Base-by-base conservation (phyloP, 2,329 filamentous ascomycete genomes). In the Tolypocladium nubicola region DNA sequence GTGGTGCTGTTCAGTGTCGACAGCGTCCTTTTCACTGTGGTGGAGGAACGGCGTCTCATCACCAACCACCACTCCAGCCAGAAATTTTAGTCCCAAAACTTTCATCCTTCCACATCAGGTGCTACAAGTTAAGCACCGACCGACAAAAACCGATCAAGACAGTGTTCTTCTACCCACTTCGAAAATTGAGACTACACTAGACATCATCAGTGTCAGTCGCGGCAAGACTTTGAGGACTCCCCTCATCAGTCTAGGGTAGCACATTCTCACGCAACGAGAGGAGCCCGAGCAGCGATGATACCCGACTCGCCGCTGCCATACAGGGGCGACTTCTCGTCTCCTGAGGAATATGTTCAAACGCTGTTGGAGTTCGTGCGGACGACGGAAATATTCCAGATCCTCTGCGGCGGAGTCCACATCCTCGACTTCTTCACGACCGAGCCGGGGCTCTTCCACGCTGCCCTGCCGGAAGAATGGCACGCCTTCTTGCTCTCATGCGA, bases 371-470 rank as follows among this genome's bases (percentile, higher is more conserved):
- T 97, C 66, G 82, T 86, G 1, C 85, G 85, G 7, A 85, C 84
- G 2, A 89, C 88, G 52, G 82, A 86, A 56, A 78, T 90, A 1
- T 91, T 97, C 64, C 88, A 90, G 62, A 90, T 89, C 33, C 79
- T 99, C n/a, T 96, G 91, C 68, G 94, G 94, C 56, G 92, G 93
- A n/a, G 89, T 97, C 1, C 94, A 99, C 68, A 92, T 99, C 61
- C 80, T 97, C 57, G 94, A 99, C 70, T 97, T 99, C 73, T 90
- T 97, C 74, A 97, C 91, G 2, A 83, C 84, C 47, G 83, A 90
- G 53, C 89, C 90, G 6, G 88, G 90, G 61, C 79, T 97, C 0
- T 99, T 96, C 70, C 83, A 87, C 55, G 79, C 81, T 1, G 81
- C 93, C 1, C 72, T 99, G 1, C 89, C 91, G 0, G 70, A 80